Evolutionary conservation across 1,139 yeast genomes (phyloP), one percentile per base, ranked within the genome.

Genomic region (Pichia sp.): DNA sequence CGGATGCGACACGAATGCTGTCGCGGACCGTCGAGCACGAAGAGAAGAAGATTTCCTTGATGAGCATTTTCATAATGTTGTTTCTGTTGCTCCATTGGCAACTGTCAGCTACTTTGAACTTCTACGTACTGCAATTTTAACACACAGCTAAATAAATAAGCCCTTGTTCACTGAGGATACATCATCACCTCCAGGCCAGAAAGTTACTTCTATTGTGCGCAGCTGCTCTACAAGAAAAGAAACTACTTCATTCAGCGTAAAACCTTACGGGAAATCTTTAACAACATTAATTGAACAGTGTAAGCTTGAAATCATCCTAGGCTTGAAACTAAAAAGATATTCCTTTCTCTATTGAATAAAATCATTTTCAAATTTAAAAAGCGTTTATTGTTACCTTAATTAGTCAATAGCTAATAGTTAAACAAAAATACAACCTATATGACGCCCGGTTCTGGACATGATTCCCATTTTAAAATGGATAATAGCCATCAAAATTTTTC

Each of bases 381-480:
- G 9, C 8, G 22, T 18, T n/a, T n/a, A 11, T 32, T 5, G 11
- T 32, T 32, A 9, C 22, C 7, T 16, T 15, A 32, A 16, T 18
- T 11, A 13, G 4, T 18, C 22, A 3, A 18, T 11, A 13, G 16
- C 18, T 22, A 6, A 32, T 32, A 12, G 18, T 32, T n/a, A 9
- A 9, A 16, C 7, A 32, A 18, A 18, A 16, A 32, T 12, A 18
- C 20, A 32, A 32, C 20, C 15, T 15, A 13, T 11, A 32, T 32
- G 36, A 32, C 22, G 3, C 16, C 38, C 20, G 38, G 4, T 12
- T 20, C 38, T 20, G 11, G 22, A 20, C 4, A n/a, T 20, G 12
- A 35, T 15, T 24, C 27, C n/a, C 34, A n/a, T 12, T 42, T 45
- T n/a, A 30, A 43, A 25, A 41, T 45, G 38, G 48, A 45, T 26